Evolutionary conservation across 2,329 filamentous ascomycete genomes (phyloP).

Genomic region (Botrytis deweyae): DNA sequence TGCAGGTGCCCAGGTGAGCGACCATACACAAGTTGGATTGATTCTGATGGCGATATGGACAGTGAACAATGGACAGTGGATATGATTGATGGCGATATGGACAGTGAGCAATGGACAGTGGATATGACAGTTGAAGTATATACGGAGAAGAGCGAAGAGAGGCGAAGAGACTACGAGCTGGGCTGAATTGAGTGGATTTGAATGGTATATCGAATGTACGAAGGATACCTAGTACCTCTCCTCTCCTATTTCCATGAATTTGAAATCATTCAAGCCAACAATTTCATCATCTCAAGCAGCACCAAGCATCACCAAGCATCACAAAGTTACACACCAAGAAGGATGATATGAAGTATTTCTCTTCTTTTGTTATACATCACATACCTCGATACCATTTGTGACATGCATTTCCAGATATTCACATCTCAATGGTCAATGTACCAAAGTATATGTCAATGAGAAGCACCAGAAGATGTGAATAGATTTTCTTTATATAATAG

Average conservation of each 20-base stretch:
- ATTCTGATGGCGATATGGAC: background rate
- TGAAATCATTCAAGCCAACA: background rate
- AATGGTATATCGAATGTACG: background rate
- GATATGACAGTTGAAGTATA: too few species aligned
- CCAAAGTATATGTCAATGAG: background rate
- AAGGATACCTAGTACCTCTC: background rate
- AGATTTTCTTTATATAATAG: background rate
- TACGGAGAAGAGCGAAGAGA: background rate
- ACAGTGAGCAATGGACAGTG: background rate
- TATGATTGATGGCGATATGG: background rate
- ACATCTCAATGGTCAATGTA: background rate
- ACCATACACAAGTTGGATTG: background rate
- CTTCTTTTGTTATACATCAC: background rate
- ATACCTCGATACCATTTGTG: background rate
- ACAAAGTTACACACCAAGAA: background rate
- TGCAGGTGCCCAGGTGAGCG: background rate
- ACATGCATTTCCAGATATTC: background rate
- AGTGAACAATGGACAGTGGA: background rate
- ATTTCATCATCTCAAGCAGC: background rate
- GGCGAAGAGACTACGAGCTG: background rate
- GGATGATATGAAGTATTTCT: background rate
- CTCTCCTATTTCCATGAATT: background rate
- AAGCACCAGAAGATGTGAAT: background rate
- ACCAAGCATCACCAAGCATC: background rate
- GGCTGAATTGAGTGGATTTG: background rate